phyloP scores from a whole-genome alignment of 495 filamentous ascomycete genomes.

The Alectoria sarmentosa region DNA sequence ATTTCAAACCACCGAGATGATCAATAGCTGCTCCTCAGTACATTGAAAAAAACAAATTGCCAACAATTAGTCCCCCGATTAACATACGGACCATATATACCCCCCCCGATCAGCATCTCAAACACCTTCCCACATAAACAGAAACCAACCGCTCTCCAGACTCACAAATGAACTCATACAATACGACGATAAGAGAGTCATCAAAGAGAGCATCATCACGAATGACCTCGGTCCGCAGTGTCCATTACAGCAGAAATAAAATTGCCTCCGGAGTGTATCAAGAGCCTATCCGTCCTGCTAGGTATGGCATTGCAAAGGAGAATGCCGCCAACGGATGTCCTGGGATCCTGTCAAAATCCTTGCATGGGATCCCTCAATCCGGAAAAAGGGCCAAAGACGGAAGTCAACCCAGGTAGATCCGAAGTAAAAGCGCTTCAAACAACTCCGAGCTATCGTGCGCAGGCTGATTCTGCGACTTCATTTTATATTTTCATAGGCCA shows the following conservation, averaged over 20 bases:
- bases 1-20: not conserved
- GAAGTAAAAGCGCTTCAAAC: not conserved
- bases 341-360: conserved; percentile 5
- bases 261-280: conserved; percentile 13
- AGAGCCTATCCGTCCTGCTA: not conserved
- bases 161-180: not conserved
- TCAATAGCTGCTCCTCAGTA: not conserved
- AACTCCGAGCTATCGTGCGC: conserved; percentile 14
- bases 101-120: not conserved
- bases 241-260: conserved; percentile 4
- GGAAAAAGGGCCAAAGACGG: conserved; percentile 8
- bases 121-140: not conserved
- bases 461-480: conserved; percentile 10
- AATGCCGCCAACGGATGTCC: conserved; percentile 4
- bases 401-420: conserved; percentile 7
- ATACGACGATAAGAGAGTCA: conserved; percentile 7
- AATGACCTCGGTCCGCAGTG: conserved; percentile 1
- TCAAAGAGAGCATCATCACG: conserved; percentile 3
- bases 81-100: not conserved
- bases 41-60: not conserved
- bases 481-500: conserved; percentile 4
- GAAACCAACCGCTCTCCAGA: not conserved
- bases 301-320: conserved; percentile 5
- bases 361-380: not conserved
- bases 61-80: too few species aligned